These are phyloP conservation scores for Nepenthes mirabilis DNA, from an alignment of 148 eudicot species.

Conservation along the genomic window DNA sequence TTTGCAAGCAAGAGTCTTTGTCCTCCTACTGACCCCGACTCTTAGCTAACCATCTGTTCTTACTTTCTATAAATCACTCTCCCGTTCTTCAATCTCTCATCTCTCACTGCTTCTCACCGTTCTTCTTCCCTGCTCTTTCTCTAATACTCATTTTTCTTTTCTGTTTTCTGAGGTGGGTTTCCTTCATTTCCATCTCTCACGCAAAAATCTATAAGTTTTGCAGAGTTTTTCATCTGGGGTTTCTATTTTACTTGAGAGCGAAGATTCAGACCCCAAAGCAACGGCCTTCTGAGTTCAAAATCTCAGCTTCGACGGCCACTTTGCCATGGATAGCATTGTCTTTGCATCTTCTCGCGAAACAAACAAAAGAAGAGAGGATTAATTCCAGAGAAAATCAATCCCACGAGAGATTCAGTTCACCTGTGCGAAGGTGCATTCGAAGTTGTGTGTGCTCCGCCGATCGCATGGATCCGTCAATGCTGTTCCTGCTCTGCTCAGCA, in stretches of 20 bases:
- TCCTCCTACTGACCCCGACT: neutral
- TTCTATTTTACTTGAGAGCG: too few species aligned
- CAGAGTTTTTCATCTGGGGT: neutral
- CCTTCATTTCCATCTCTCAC: conserved; percentile 11
- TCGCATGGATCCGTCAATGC: conserved; percentile 44
- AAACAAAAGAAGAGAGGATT: too few species aligned
- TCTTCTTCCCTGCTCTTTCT: conserved; percentile 1
- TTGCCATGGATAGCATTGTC: too few species aligned
- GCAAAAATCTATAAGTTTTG: neutral
- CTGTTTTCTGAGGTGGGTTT: conserved; percentile 1
- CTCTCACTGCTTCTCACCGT: neutral
- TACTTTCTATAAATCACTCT: conserved; percentile 2
- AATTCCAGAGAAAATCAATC: too few species aligned
- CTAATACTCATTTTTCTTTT: neutral
- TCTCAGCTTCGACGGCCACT: too few species aligned
- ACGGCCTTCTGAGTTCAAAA: too few species aligned
- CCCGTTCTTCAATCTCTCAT: neutral
- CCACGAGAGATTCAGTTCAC: neutral
- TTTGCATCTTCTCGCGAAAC: too few species aligned
- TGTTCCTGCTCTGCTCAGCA: conserved; percentile 21
- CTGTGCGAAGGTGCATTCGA: neutral
- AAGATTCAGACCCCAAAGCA: too few species aligned
- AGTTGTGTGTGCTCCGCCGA: neutral
- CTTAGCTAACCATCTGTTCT: neutral
- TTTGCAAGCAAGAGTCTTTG: neutral